Evolutionary conservation across 2,329 filamentous ascomycete genomes (phyloP), one percentile per base, ranked within the genome.

Genomic region (Tolypocladium paradoxum): DNA sequence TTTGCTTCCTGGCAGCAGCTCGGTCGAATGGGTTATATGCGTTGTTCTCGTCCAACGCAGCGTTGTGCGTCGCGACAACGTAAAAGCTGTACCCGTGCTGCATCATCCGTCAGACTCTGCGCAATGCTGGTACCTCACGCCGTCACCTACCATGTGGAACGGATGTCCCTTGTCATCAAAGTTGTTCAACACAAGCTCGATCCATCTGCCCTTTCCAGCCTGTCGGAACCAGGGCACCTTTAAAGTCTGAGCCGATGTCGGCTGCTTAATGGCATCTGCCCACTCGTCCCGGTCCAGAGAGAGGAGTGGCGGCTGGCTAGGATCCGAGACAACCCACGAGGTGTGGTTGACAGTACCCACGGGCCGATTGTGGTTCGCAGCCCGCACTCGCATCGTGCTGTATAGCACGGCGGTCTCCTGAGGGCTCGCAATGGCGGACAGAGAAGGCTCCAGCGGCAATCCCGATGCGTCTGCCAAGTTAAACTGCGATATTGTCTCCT

Each of bases 101-200:
- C 27, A 2, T 3, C 11, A 47, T 31, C 18, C 18, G n/a, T 47
- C 27, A 47, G 43, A 14, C 18, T 33, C 31, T 24, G 47, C 33
- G 29, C n/a, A 9, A 34, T 4, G 31, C 18, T 27, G 4, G 43
- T 31, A 12, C 24, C 4, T 22, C 12, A 16, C 14, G n/a, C n/a
- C 6, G 11, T n/a, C 27, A 55, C 62, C 53, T 61, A 74, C 72
- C 43, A 78, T 54, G 57, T 78, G 76, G 54, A 77, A 77, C 0
- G 76, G 75, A 57, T 78, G 76, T 0, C 67, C 63, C 7, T 71
- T 72, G 40, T 77, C 74, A 53, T 78, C 75, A 18, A 76, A 63
- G 52, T 78, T 78, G 56, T 78, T 78, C 48, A 77, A 62, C 3
- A 76, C 65, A 1, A 77, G 57, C 55, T 77, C 74, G 1, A 76